These are phyloP conservation scores for Cadophora sp. DNA, from an alignment of 2,329 filamentous ascomycete species.

Conservation along the genomic window DNA sequence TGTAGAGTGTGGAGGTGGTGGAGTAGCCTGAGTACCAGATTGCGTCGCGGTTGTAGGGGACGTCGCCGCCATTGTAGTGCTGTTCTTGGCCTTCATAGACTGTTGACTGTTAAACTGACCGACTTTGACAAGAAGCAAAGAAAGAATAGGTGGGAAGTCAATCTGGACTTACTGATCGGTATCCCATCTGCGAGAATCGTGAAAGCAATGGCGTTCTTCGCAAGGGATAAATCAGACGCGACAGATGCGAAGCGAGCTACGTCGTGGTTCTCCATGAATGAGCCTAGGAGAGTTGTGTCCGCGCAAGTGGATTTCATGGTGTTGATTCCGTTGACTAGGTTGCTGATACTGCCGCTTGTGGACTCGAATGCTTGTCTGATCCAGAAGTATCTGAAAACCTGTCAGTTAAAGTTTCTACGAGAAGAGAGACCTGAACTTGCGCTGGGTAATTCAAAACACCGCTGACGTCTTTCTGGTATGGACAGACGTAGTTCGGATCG, in stretches of 20 bases:
- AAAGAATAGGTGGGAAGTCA: not conserved
- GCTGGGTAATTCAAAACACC: constrained; percentile 67
- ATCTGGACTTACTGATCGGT: constrained; percentile 50
- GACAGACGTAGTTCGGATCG: constrained; percentile 58
- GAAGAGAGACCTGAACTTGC: constrained; percentile 41
- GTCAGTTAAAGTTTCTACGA: not conserved
- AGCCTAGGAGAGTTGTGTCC: constrained; percentile 49
- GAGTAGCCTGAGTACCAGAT: constrained; percentile 52
- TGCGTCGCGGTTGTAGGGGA: constrained; percentile 53
- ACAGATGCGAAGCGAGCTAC: constrained; percentile 37
- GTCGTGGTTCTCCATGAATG: constrained; percentile 50
- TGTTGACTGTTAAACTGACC: constrained; percentile 22
- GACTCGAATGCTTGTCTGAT: constrained; percentile 42
- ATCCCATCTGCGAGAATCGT: constrained; percentile 58
- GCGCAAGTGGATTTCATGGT: constrained; percentile 38
- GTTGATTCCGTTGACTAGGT: constrained; percentile 42
- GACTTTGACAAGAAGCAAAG: too few species aligned
- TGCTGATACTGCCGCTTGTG: constrained; percentile 41
- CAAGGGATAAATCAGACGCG: constrained; percentile 40
- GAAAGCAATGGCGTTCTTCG: constrained; percentile 57
- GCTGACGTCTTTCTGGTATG: constrained; percentile 61
- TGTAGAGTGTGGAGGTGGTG: constrained; percentile 49
- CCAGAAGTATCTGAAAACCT: constrained; percentile 36
- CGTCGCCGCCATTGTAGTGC: constrained; percentile 50
- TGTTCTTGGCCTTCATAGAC: constrained; percentile 62